phyloP scores from a whole-genome alignment of 2,329 filamentous ascomycete genomes.

The Aspergillus brunneoviolaceus region DNA sequence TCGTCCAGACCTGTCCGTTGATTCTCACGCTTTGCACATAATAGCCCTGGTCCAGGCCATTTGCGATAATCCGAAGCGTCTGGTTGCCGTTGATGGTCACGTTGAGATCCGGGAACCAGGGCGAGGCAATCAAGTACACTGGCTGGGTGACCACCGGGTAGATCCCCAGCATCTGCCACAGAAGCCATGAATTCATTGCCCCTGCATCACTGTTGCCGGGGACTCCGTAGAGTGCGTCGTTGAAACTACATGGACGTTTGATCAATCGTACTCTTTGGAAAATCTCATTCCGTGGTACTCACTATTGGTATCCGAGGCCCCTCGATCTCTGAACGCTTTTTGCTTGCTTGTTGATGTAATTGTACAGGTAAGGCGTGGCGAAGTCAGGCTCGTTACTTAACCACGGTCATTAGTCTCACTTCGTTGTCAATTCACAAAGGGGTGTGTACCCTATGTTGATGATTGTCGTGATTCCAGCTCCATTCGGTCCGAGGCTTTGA shows the following conservation, averaged over 20 bases:
- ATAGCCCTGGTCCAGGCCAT: constrained; percentile 45
- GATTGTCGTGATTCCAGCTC: constrained; percentile 48
- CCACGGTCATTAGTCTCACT: neutral
- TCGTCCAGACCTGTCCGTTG: constrained; percentile 53
- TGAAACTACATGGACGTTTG: constrained; percentile 44
- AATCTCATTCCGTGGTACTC: neutral
- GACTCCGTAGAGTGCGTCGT: constrained; percentile 55
- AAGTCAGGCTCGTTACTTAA: constrained; percentile 66
- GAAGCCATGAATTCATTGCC: constrained; percentile 51
- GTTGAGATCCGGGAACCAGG: constrained; percentile 45
- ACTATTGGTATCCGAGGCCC: constrained; percentile 56
- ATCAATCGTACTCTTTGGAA: neutral
- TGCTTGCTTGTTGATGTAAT: constrained; percentile 65
- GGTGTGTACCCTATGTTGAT: constrained; percentile 51
- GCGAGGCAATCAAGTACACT: constrained; percentile 48
- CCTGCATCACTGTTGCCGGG: constrained; percentile 69
- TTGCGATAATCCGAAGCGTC: constrained; percentile 49
- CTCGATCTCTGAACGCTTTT: constrained; percentile 62
- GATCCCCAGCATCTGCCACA: constrained; percentile 52
- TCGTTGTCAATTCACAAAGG: fast-evolving
- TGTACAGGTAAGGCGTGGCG: constrained; percentile 67
- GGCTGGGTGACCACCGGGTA: constrained; percentile 52
- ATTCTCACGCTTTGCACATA: constrained; percentile 56
- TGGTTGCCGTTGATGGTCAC: constrained; percentile 33
- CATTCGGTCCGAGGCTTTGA: constrained; percentile 32